Evolutionary conservation across 2,329 filamentous ascomycete species (phyloP).

Genomic region (Fusarium temperatum): DNA sequence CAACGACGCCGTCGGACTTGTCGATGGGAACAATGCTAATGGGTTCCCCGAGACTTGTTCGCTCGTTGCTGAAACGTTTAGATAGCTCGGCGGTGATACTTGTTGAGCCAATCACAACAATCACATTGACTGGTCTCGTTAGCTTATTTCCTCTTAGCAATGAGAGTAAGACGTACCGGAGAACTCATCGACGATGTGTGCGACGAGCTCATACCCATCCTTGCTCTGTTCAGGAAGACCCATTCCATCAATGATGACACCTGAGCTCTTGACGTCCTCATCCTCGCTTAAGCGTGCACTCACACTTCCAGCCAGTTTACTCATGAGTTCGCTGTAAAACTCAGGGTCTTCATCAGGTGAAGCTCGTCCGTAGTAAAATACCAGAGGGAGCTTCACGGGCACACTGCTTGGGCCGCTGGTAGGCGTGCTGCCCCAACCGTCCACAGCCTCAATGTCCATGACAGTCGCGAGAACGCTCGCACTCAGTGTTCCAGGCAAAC

Average conservation of each 20-base stretch:
- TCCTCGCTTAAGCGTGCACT: slow-evolving; percentile 83
- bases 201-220: slow-evolving; percentile 77
- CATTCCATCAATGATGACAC: slow-evolving; percentile 87
- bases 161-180: slow-evolving; percentile 50
- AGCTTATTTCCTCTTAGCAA: not conserved
- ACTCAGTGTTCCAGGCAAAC: slow-evolving; percentile 81
- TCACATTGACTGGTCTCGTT: slow-evolving; percentile 75
- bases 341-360: slow-evolving; percentile 76
- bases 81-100: slow-evolving; percentile 78
- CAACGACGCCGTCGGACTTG: slow-evolving; percentile 85
- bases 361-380: slow-evolving; percentile 85
- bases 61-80: slow-evolving; percentile 69
- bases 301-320: slow-evolving; percentile 80
- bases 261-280: slow-evolving; percentile 72
- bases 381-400: slow-evolving; percentile 90
- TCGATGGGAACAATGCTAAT: slow-evolving; percentile 82
- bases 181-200: slow-evolving; percentile 74
- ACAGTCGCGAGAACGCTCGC: slow-evolving; percentile 88
- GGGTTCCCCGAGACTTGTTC: slow-evolving; percentile 68
- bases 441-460: slow-evolving; percentile 81
- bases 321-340: slow-evolving; percentile 78
- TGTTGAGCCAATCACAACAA: slow-evolving; percentile 84
- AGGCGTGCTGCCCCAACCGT: slow-evolving; percentile 89
- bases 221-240: slow-evolving; percentile 73
- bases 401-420: slow-evolving; percentile 89